phyloP scores from a whole-genome alignment of 2,329 filamentous ascomycete genomes.

The Talaromyces sp. region DNA sequence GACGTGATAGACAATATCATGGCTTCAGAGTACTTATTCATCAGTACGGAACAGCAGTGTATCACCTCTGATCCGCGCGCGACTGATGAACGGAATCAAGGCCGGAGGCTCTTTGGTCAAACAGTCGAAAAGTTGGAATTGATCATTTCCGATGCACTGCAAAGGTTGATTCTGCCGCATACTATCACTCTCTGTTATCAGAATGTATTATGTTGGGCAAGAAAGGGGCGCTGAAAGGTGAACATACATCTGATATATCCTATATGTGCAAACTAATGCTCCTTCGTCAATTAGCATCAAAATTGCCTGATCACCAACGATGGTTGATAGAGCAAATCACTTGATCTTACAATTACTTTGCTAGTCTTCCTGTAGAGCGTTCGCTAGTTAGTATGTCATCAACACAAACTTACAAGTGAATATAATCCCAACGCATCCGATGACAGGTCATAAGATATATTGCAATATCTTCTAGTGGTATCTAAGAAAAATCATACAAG shows the following conservation, averaged over 20 bases:
- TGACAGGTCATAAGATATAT: neutral
- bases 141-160: conserved; percentile 6
- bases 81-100: neutral
- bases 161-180: neutral
- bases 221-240: neutral
- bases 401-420: too few species aligned
- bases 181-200: neutral
- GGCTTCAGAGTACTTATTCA: neutral
- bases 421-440: too few species aligned
- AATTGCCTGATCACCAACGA: too few species aligned
- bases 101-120: neutral
- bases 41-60: neutral
- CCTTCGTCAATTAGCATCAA: too few species aligned
- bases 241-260: too few species aligned
- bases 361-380: too few species aligned
- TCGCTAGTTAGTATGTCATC: too few species aligned
- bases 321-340: too few species aligned
- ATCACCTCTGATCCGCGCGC: too few species aligned
- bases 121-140: neutral
- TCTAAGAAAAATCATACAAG: neutral
- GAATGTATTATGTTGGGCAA: neutral
- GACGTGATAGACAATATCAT: conserved; percentile 6
- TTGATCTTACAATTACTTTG: too few species aligned
- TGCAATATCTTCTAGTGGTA: neutral
- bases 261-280: too few species aligned